Base-by-base conservation (phyloP, 2,329 filamentous ascomycete genomes). In the Aspergillus ochraceus region DNA sequence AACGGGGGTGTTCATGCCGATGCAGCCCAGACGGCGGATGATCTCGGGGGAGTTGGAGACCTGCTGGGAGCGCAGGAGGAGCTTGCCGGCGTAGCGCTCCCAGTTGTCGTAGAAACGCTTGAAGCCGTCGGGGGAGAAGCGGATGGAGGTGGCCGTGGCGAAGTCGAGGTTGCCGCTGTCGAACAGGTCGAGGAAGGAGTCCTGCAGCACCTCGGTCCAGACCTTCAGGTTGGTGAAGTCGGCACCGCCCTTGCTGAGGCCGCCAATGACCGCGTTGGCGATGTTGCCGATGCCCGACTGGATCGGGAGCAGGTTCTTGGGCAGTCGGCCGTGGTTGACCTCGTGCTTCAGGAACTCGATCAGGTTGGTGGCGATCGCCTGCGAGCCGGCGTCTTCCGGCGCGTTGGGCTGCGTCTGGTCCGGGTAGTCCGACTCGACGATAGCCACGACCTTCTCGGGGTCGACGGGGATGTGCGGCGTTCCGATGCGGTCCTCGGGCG, bases 1-100 rank as follows among this genome's bases (percentile, higher is more conserved):
- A 51, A 96, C 91, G 22, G 92, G 92, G 0, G 92, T 96, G 84
- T 96, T 96, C 92, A 96, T 96, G 74, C 91, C 92, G 68, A 97
- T 96, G 66, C 92, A 88, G 62, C 92, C 92, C 1, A 96, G 82
- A 26, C 92, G 86, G 57, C 91, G 87, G 80, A 96, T 96, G 78
- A 96, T 92, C 78, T 96, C 92, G 60, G 92, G 92, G 2, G 88
- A 90, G 83, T 96, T 96, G 71, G 90, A 93, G 10, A 96, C 90
- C 73, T 90, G 86, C 80, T 96, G 92, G n/a, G 88, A 88, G 63
- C 92, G 90, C 52, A 96, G 87, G 58, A 96, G 88, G 2, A 96
- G 86, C 81, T 93, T 94, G 73, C 89, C 84, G 53, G 89, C 82
- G 77, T 96, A 96, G 42, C 80, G 74, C 66, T 94, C 89, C 89